Evolutionary conservation across 2,329 filamentous ascomycete species (phyloP), one percentile per base, ranked within the genome.

Genomic region (Hypoxylon sp.): DNA sequence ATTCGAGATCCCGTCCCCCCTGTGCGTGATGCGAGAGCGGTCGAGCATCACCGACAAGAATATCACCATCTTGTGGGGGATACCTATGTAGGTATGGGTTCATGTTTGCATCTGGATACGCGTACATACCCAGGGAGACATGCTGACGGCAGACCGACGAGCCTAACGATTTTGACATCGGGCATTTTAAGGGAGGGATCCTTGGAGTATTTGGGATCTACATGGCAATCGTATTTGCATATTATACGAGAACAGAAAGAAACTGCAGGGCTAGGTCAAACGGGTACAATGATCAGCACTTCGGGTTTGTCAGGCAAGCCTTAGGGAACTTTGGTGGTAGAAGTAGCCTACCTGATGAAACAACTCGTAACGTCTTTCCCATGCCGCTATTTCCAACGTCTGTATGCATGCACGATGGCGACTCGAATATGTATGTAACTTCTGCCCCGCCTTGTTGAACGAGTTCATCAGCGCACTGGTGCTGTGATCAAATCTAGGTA

Each of bases 121-220:
- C 10, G 43, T 15, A 24, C 11, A 17, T 20, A 34, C 11, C 32
- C 13, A 37, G 48, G 13, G 30, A 47, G 6, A 19, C 22, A 55
- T 34, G 55, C 19, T 26, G 53, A 20, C 34, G 32, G 37, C 32
- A 52, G 50, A 24, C 37, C 19, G 24, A 24, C 41, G 39, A 15
- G 15, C n/a, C 46, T 15, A 47, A 17, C 39, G 19, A 37, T 34
- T 52, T 50, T 58, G 50, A 50, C 58, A 56, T 60, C 57, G 56
- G 62, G 41, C 22, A 58, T 54, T 65, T 61, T 57, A 20, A 48
- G 39, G 20, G 48, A 59, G 43, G 49, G 46, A 34, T 13, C 34
- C 49, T 41, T 47, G 46, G 20, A 59, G 54, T 50, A 61, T 65
- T 58, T 32, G 19, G 41, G 49, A 56, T 59, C 57, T 65, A 49